Percentiles rank a stretch among this genome's conserved stretches.
phyloP scores from a whole-genome alignment of 2,329 filamentous ascomycete species.

The Talaromyces rugulosus region DNA sequence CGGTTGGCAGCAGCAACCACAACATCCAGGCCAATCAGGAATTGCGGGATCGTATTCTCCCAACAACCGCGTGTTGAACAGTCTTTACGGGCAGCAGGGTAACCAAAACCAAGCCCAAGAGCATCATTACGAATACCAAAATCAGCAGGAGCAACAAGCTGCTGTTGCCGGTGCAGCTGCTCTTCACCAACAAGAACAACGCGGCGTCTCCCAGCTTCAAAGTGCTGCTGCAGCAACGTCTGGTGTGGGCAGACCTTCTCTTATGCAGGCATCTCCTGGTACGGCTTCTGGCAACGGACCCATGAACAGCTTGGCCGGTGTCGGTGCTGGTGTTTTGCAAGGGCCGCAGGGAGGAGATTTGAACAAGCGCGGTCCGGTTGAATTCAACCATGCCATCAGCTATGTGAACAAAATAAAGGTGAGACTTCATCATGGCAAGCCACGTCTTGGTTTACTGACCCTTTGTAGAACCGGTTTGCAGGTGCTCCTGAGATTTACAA shows the following conservation, averaged over 20 bases:
- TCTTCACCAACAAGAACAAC: slow-evolving; percentile 61
- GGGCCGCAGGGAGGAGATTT: slow-evolving; percentile 49
- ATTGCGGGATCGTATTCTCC: slow-evolving; percentile 38
- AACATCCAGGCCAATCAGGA: slow-evolving; percentile 27
- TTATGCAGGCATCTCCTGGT: slow-evolving; percentile 46
- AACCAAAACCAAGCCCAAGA: slow-evolving; percentile 38
- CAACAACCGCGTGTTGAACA: slow-evolving; percentile 33
- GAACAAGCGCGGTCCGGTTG: slow-evolving; percentile 88
- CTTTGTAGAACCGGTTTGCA: slow-evolving; percentile 81
- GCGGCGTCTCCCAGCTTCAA: slow-evolving; percentile 62
- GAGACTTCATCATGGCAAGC: slow-evolving; percentile 25
- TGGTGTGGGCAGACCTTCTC: slow-evolving; percentile 38
- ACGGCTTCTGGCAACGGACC: slow-evolving; percentile 46
- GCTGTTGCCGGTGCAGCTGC: slow-evolving; percentile 38
- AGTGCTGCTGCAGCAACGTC: slow-evolving; percentile 54
- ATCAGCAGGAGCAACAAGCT: slow-evolving; percentile 43
- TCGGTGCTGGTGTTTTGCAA: slow-evolving; percentile 55
- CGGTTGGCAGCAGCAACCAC: slow-evolving; percentile 38
- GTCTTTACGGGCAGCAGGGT: slow-evolving; percentile 34
- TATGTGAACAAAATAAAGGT: slow-evolving; percentile 99
- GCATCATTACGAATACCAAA: slow-evolving; percentile 39
- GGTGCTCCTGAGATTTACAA: slow-evolving; percentile 98
- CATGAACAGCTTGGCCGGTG: slow-evolving; percentile 59
- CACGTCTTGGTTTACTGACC: slow-evolving; percentile 6
- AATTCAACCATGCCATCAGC: slow-evolving; percentile 98